phyloP scores from a whole-genome alignment of 768 basidiomycete species.

The Gyrodon lividus region DNA sequence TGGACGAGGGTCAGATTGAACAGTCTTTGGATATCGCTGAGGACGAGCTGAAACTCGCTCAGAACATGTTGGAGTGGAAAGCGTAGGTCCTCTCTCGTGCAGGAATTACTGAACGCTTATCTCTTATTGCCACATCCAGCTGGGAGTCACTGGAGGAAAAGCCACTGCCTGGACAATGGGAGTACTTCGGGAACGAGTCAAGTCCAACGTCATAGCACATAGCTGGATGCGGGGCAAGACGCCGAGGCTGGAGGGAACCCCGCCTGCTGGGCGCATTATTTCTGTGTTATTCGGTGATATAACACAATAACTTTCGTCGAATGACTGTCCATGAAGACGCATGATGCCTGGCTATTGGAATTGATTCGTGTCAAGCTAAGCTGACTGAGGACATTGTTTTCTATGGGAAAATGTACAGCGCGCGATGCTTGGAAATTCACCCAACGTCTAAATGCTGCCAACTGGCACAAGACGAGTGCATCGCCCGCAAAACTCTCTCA shows the following conservation, averaged over 20 bases:
- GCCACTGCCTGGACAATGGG: slow-evolving; percentile 84
- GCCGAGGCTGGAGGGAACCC: neutral
- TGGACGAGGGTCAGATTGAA: slow-evolving; percentile 88
- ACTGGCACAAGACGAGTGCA: neutral
- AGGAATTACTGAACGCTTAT: slow-evolving; percentile 6
- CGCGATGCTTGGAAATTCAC: neutral
- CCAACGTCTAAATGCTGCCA: neutral
- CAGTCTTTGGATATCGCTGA: slow-evolving; percentile 78
- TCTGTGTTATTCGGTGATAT: neutral
- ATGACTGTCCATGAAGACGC: neutral
- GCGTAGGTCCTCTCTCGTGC: slow-evolving; percentile 59
- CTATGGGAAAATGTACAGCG: slow-evolving; percentile 2
- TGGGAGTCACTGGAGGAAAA: slow-evolving; percentile 90
- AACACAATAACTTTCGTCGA: neutral
- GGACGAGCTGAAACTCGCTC: slow-evolving; percentile 74
- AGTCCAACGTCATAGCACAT: slow-evolving; percentile 36
- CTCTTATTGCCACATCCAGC: slow-evolving; percentile 37
- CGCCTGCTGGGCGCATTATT: neutral
- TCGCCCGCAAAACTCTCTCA: slow-evolving; percentile 10
- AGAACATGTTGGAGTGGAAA: slow-evolving; percentile 94
- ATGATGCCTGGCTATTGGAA: neutral
- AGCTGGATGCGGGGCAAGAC: neutral
- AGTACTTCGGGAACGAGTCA: slow-evolving; percentile 64
- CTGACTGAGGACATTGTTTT: neutral
- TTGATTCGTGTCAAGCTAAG: neutral